Evolutionary conservation across 2,329 filamentous ascomycete genomes (phyloP), one percentile per base, ranked within the genome.

Genomic region (Claviceps spartinae): DNA sequence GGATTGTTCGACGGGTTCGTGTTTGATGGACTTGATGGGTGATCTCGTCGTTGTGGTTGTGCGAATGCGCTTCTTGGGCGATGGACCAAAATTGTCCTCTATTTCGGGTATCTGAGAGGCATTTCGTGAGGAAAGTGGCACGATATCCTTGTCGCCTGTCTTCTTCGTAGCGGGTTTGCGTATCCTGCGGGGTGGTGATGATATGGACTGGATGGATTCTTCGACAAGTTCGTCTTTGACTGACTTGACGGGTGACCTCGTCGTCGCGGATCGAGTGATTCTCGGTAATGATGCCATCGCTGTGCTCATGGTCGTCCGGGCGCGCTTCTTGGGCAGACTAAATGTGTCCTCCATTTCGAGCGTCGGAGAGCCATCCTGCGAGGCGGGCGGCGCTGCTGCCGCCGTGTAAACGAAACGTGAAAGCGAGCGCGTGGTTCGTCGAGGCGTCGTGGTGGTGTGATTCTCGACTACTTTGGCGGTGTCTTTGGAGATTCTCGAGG

Each of bases 341-440:
- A 73, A 52, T 61, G 59, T 58, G 72, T 84, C 81, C 67, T 84
- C 81, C 53, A 84, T 81, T 58, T 83, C 79, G 52, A 56, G 54
- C 0, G 53, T 56, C 24, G 18, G 14, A 47, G 37, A 7, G 50
- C 26, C 50, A 51, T 54, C 26, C 13, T 50, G 38, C 11, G 63
- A 58, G 45, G 60, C 57, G n/a, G 44, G 16, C 18, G 60, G 53
- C 1, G 60, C 54, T 6, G 61, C 53, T 7, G 63, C 55, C 22
- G 60, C 55, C 22, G 60, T 51, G 60, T 71, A 65, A 7, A 72
- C 64, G 61, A 77, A 76, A 49, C 75, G 68, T 22, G 75, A 69
- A 52, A 78, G 54, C 65, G 73, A 67, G 55, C 77, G 66, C 57
- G 79, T 74, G 53, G 71, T 71, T 54, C 76, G 71, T 45, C 72